Evolutionary conservation across 2,329 filamentous ascomycete genomes (phyloP).

Genomic region (Monilinia aucupariae): DNA sequence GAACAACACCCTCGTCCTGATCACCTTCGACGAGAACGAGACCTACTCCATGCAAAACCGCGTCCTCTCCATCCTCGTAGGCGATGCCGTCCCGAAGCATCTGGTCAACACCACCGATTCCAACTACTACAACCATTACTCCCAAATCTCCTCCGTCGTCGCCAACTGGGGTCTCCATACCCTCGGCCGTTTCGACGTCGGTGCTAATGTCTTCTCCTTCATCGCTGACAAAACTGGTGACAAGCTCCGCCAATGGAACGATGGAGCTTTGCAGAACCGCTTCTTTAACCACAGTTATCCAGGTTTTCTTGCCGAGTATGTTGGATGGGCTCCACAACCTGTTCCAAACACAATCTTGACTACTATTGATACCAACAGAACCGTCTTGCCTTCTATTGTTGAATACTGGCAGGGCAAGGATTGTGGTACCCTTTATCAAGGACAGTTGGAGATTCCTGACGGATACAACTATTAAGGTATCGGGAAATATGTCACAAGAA

Average conservation of each 20-base stretch:
- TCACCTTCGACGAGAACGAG: conserved; percentile 77
- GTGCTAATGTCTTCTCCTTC: conserved; percentile 61
- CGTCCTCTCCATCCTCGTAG: conserved; percentile 66
- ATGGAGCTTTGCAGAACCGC: conserved; percentile 34
- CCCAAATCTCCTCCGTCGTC: conserved; percentile 57
- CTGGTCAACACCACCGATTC: conserved; percentile 63
- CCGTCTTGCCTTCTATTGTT: conserved; percentile 32
- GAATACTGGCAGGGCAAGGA: conserved; percentile 28
- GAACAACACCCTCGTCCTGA: conserved; percentile 66
- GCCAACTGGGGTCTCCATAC: conserved; percentile 65
- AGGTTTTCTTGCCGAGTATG: conserved; percentile 36
- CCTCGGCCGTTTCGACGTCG: conserved; percentile 66
- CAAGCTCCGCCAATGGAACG: conserved; percentile 32
- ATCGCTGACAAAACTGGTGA: conserved; percentile 60
- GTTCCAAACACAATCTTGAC: conserved; percentile 33
- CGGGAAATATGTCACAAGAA: no score
- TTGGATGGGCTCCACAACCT: conserved; percentile 32
- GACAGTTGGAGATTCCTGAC: conserved; percentile 33
- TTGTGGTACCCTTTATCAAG: conserved; percentile 31
- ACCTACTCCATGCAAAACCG: conserved; percentile 62
- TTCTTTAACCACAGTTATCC: conserved; percentile 44
- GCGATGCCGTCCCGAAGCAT: conserved; percentile 62
- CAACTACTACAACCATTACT: conserved; percentile 71
- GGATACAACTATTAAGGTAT: conserved; percentile 10
- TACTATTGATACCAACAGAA: conserved; percentile 27